Evolutionary conservation across 2,329 filamentous ascomycete species (phyloP).

Genomic region (Geoglossum cookeanum): DNA sequence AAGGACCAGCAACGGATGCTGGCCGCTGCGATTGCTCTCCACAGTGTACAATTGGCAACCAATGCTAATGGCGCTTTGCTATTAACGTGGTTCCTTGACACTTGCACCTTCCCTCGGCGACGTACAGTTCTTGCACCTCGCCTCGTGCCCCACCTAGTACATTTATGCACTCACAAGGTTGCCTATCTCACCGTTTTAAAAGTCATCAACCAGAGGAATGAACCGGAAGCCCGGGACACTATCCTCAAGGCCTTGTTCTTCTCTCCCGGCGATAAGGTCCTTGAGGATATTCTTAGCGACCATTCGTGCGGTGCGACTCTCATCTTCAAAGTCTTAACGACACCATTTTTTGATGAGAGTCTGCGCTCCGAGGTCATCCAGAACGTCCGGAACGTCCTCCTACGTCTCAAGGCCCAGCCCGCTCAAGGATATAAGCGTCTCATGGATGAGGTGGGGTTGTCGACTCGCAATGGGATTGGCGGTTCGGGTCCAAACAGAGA

Average conservation of each 20-base stretch:
- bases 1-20: constrained; percentile 94
- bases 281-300: constrained; percentile 82
- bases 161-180: constrained; percentile 96
- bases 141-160: constrained; percentile 79
- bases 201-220: constrained; percentile 94
- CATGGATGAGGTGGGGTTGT: constrained; percentile 95
- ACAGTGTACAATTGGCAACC: constrained; percentile 89
- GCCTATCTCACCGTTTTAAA: constrained; percentile 94
- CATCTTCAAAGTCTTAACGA: constrained; percentile 97
- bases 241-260: constrained; percentile 88
- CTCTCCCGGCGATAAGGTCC: constrained; percentile 61
- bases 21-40: constrained; percentile 82
- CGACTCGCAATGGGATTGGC: constrained; percentile 26
- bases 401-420: constrained; percentile 81
- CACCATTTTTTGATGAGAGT: constrained; percentile 86
- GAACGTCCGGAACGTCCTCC: constrained; percentile 73
- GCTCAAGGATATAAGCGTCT: constrained; percentile 93
- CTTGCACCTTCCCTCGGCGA: constrained; percentile 83
- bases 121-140: constrained; percentile 82
- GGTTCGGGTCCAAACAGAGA: constrained; percentile 14
- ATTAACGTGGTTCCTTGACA: constrained; percentile 94
- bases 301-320: constrained; percentile 83
- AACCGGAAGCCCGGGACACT: constrained; percentile 76
- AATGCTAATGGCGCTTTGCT: constrained; percentile 90
- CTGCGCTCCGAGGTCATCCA: constrained; percentile 78